Conservation (phyloP, 345 rosid species). For the Durio zibethinus region DNA sequence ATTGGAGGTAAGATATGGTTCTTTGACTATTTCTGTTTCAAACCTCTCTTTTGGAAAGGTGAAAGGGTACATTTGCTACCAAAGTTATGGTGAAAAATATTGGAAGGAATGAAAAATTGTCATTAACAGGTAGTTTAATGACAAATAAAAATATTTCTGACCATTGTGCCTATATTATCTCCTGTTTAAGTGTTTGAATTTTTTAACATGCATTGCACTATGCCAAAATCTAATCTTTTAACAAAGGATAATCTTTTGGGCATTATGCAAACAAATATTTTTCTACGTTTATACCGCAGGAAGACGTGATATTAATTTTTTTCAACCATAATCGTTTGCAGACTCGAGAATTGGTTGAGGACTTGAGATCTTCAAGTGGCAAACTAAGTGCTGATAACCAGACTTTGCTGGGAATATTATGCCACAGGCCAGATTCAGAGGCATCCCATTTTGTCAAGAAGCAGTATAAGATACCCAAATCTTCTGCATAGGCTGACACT, state of each 20-base stretch:
- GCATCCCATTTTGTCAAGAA: constrained; percentile 86
- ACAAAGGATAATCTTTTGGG: not conserved
- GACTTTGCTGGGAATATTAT: constrained; percentile 67
- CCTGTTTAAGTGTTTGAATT: not conserved
- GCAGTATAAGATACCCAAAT: constrained; percentile 84
- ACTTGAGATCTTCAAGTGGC: constrained; percentile 67
- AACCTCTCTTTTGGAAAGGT: not conserved
- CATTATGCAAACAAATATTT: not conserved
- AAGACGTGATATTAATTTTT: not conserved
- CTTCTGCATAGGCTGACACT: constrained; percentile 32
- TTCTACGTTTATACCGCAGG: not conserved
- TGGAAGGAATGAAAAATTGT: too few species aligned
- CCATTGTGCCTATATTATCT: not conserved
- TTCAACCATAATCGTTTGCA: constrained; percentile 24
- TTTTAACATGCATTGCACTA: too few species aligned
- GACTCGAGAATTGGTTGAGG: constrained; percentile 82
- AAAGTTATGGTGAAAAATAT: not conserved
- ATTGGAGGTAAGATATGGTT: constrained; percentile 53
- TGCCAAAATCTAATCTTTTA: not conserved
- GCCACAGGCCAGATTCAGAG: constrained; percentile 83
- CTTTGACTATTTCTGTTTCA: not conserved
- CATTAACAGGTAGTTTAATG: not conserved
- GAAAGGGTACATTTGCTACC: not conserved
- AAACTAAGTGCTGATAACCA: constrained; percentile 73
- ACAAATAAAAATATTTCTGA: not conserved